These are phyloP conservation scores for Pythium dissimile DNA, from an alignment of 352 stramenopile species.

Conservation along the genomic window DNA sequence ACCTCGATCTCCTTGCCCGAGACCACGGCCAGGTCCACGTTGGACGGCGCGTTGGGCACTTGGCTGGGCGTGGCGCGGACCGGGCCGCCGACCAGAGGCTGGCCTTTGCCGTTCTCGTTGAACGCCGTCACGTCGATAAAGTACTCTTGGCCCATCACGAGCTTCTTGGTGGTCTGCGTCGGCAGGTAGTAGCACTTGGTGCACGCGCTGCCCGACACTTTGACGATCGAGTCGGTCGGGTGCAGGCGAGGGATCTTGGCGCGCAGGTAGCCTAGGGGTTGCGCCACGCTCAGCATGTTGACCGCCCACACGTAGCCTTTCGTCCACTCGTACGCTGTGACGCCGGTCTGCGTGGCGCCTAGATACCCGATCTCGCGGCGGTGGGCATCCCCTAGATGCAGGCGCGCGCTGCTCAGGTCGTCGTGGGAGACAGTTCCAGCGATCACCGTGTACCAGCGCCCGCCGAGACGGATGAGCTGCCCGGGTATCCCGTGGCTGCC, in stretches of 20 bases:
- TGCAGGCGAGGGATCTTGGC: slow-evolving; percentile 56
- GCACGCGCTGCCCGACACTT: slow-evolving; percentile 39
- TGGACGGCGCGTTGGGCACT: slow-evolving; percentile 86
- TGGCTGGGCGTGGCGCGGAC: slow-evolving; percentile 62
- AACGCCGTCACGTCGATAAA: slow-evolving; percentile 73
- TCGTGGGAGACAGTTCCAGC: slow-evolving; percentile 36
- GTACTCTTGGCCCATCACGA: slow-evolving; percentile 71
- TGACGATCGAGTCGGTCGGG: slow-evolving; percentile 37
- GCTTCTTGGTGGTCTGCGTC: slow-evolving; percentile 44
- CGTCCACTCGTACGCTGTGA: slow-evolving; percentile 65
- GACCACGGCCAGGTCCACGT: slow-evolving; percentile 84
- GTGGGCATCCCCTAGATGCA: slow-evolving; percentile 68
- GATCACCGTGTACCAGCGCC: slow-evolving; percentile 68
- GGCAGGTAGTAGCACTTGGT: slow-evolving; percentile 72
- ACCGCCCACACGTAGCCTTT: slow-evolving; percentile 71
- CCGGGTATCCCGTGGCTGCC: slow-evolving; percentile 59
- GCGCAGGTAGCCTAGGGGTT: slow-evolving; percentile 39
- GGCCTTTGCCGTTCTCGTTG: slow-evolving; percentile 75
- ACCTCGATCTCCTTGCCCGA: slow-evolving; percentile 88
- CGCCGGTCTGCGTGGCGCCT: slow-evolving; percentile 29
- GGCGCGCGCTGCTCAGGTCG: slow-evolving; percentile 28
- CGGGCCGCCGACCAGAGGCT: slow-evolving; percentile 24
- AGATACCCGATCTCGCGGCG: slow-evolving; percentile 51
- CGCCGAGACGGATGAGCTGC: slow-evolving; percentile 48
- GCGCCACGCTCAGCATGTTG: slow-evolving; percentile 41